Evolutionary conservation across 495 filamentous ascomycete species (phyloP).

Genomic region (Aspergillus sclerotiicarbonarius): DNA sequence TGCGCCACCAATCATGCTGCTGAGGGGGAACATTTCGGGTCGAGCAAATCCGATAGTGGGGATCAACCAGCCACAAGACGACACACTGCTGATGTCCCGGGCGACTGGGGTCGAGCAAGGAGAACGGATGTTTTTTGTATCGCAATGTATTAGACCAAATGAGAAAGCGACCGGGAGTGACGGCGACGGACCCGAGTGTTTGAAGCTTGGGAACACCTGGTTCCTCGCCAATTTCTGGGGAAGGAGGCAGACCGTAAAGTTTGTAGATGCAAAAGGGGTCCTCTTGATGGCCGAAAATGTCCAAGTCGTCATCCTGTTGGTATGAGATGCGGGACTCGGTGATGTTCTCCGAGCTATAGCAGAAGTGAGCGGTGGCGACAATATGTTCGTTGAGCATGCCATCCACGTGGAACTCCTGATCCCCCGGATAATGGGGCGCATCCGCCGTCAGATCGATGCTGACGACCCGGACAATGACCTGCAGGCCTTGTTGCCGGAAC

Average conservation of each 20-base stretch:
- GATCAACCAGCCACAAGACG: conserved; percentile 15
- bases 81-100: conserved; percentile 12
- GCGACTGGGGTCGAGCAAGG: conserved; percentile 11
- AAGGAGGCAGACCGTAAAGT: neutral
- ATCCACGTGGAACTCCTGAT: conserved; percentile 14
- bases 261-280: neutral
- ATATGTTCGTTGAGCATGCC: conserved; percentile 20
- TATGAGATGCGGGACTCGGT: conserved; percentile 11
- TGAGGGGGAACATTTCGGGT: conserved; percentile 17
- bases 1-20: conserved; percentile 8
- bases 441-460: conserved; percentile 17
- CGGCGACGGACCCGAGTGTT: conserved; percentile 11
- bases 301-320: conserved; percentile 3
- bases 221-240: neutral
- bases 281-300: neutral
- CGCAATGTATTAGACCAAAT: conserved; percentile 12
- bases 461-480: conserved; percentile 14
- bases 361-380: conserved; percentile 13
- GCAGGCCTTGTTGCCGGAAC: conserved; percentile 16
- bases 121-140: conserved; percentile 9
- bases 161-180: conserved; percentile 11
- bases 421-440: conserved; percentile 13
- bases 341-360: conserved; percentile 13
- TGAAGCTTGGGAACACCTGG: conserved; percentile 5
- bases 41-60: conserved; percentile 14